These are phyloP conservation scores for Vigna unguiculata DNA, from an alignment of 306 rosid species.

Conservation along the genomic window DNA sequence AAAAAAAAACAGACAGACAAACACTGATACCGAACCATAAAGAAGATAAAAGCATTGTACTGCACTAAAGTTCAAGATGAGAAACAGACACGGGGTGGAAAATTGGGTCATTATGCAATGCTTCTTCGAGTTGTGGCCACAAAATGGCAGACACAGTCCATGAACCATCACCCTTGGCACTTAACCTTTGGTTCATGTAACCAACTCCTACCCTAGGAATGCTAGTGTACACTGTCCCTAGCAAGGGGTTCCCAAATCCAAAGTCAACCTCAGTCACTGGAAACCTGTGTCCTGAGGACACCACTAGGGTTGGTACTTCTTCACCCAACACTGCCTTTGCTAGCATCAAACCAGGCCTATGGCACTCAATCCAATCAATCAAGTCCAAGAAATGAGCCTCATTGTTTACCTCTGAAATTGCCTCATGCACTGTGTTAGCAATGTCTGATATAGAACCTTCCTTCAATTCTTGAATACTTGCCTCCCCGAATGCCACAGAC, in stretches of 20 bases:
- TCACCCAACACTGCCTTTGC: conserved; percentile 66
- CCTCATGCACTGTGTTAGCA: conserved; percentile 59
- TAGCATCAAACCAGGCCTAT: conserved; percentile 84
- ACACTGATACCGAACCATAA: background rate
- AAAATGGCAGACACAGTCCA: conserved; percentile 90
- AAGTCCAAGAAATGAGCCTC: conserved; percentile 78
- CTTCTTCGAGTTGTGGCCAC: conserved; percentile 79
- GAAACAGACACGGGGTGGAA: conserved; percentile 73
- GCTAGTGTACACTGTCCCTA: conserved; percentile 77
- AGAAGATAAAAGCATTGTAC: background rate
- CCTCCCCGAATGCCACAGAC: conserved; percentile 75
- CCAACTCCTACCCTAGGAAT: conserved; percentile 74
- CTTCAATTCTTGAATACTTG: conserved; percentile 59
- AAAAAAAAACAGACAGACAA: background rate
- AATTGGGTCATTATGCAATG: conserved; percentile 62
- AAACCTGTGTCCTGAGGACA: conserved; percentile 77
- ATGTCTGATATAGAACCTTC: conserved; percentile 57
- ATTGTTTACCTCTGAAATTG: conserved; percentile 70
- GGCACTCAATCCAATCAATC: conserved; percentile 85
- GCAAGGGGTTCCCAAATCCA: conserved; percentile 81
- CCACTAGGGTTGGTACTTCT: conserved; percentile 64
- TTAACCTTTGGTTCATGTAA: conserved; percentile 84
- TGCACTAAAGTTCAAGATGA: conserved; percentile 61
- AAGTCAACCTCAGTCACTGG: conserved; percentile 78
- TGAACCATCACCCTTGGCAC: conserved; percentile 78